Conservation (phyloP, 2,329 filamentous ascomycete species). For the Beauveria varroae region DNA sequence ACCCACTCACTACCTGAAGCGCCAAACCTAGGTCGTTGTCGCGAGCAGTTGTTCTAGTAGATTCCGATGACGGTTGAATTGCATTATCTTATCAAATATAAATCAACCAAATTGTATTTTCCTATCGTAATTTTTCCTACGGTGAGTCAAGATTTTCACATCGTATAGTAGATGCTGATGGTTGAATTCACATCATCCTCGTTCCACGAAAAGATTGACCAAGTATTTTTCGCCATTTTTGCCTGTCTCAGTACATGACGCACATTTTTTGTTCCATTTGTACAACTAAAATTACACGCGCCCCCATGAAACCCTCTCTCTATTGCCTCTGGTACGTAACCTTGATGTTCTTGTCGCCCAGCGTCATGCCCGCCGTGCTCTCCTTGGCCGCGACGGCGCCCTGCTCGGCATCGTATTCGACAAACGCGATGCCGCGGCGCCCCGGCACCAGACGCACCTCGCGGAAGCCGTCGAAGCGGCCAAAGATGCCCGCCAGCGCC, state of each 20-base stretch:
- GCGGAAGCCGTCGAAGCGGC: slow-evolving; percentile 85
- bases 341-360: slow-evolving; percentile 75
- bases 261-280: not conserved
- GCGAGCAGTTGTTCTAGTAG: slow-evolving; percentile 2
- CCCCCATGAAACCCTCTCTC: no score
- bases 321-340: slow-evolving; percentile 95
- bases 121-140: no score
- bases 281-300: slow-evolving; percentile 3
- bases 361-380: slow-evolving; percentile 74
- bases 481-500: slow-evolving; percentile 71
- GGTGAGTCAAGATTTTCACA: no score
- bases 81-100: no score
- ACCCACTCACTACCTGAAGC: not conserved
- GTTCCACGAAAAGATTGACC: not conserved
- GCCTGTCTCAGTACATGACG: no score
- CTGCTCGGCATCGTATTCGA: slow-evolving; percentile 87
- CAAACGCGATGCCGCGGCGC: slow-evolving; percentile 83
- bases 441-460: slow-evolving; percentile 87
- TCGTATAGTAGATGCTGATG: no score
- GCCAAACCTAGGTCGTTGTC: not conserved
- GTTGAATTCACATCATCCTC: slow-evolving; percentile 4
- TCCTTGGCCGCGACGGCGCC: slow-evolving; percentile 92
- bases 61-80: not conserved
- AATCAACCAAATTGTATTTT: no score
- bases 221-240: not conserved